Conservation (phyloP, 2,329 filamentous ascomycete species). For the Xylaria sp. region DNA sequence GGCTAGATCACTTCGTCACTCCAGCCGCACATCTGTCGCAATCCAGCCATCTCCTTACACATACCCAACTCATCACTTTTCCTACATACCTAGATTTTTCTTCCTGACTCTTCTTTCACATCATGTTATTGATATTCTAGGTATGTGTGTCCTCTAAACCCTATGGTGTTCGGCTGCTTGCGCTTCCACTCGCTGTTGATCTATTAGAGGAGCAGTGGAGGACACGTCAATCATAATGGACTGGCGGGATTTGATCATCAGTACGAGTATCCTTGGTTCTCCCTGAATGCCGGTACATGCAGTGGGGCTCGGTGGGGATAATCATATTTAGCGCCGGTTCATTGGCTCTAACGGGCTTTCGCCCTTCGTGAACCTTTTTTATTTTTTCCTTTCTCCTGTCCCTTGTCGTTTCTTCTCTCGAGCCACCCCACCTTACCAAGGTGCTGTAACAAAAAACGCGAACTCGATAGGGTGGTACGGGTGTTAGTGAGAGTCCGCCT, state of each 20-base stretch:
- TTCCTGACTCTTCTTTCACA: background rate
- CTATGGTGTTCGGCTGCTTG: background rate
- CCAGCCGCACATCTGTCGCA: slow-evolving; percentile 40
- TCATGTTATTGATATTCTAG: background rate
- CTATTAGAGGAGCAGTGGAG: slow-evolving; percentile 2
- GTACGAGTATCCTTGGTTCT: slow-evolving; percentile 40
- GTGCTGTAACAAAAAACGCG: too few relatives aligned
- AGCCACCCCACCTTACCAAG: slow-evolving; percentile 33
- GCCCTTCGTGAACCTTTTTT: slow-evolving; percentile 32
- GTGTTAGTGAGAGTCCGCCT: too few relatives aligned
- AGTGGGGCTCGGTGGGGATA: slow-evolving; percentile 34
- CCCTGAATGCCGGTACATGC: slow-evolving; percentile 43
- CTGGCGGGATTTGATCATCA: slow-evolving; percentile 16
- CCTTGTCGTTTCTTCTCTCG: slow-evolving; percentile 30
- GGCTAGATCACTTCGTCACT: slow-evolving; percentile 29
- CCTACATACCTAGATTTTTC: background rate
- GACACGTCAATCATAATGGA: slow-evolving; percentile 27
- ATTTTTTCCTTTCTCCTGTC: background rate
- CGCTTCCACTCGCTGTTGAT: background rate
- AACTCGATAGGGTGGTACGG: too few relatives aligned
- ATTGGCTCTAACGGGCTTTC: slow-evolving; percentile 28
- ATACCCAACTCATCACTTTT: background rate
- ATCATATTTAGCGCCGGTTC: slow-evolving; percentile 10
- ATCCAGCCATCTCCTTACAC: slow-evolving; percentile 31
- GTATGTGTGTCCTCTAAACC: background rate